Evolutionary conservation across 495 filamentous ascomycete genomes (phyloP).

Genomic region (Parmelia sp.): DNA sequence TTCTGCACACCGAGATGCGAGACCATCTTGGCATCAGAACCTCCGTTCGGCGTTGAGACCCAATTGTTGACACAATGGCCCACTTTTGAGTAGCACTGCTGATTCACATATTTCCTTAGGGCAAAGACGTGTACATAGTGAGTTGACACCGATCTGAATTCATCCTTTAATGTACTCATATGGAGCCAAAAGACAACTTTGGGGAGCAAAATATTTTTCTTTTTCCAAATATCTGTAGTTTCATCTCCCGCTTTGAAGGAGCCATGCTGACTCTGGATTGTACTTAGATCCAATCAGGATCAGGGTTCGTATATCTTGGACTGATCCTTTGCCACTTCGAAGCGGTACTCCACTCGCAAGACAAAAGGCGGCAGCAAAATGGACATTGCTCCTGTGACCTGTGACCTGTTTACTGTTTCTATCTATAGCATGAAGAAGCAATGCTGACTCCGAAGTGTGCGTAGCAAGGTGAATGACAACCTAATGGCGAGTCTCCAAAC

Average conservation of each 20-base stretch:
- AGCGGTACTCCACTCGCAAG: neutral
- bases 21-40: neutral
- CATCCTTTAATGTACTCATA: too few species aligned
- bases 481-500: slow-evolving; percentile 45
- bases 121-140: slow-evolving; percentile 2
- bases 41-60: neutral
- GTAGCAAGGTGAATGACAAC: slow-evolving; percentile 79
- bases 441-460: neutral
- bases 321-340: neutral
- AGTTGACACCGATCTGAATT: neutral
- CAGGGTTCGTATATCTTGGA: neutral
- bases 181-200: neutral
- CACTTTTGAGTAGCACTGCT: neutral
- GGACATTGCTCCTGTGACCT: slow-evolving; percentile 24
- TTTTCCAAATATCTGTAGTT: neutral
- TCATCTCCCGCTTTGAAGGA: slow-evolving; percentile 50
- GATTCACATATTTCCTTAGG: neutral
- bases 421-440: neutral
- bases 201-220: neutral
- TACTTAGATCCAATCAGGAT: neutral
- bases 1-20: neutral
- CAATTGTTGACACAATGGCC: neutral
- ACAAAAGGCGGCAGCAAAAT: slow-evolving; percentile 24
- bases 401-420: too few species aligned
- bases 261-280: neutral